Evolutionary conservation across 805 yeast genomes (phyloP), one percentile per base, ranked within the genome.

Genomic region (Starmerella floricola): DNA sequence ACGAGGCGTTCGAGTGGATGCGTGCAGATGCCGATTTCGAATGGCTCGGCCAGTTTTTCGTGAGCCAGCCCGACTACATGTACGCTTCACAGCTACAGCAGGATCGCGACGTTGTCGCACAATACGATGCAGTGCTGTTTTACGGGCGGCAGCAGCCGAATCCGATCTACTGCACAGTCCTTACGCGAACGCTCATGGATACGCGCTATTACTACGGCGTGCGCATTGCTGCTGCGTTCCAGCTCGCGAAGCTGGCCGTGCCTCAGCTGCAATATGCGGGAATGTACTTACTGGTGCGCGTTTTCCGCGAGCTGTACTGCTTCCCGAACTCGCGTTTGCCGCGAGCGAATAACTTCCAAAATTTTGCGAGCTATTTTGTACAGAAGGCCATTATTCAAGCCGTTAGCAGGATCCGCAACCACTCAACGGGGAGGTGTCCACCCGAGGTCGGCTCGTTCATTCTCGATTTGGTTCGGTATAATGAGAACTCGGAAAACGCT

Each of bases 21-120:
- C 69, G 99, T 53, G 83, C 88, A n/a, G 99, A 91, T 62, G 87
- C 96, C 0, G 99, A 91, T 59, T 82, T 79, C 55, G 98, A 91
- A 59, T 91, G 99, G 99, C 79, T 91, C 38, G 84, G 94, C 46
- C 74, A 73, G 50, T 67, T 84, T 18, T 70, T 76, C 45, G 74
- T 91, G 27, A 83, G 78, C 52, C 95, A 87, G 61, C 94, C 95
- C 0, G 96, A 86, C 54, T 81, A 85, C 56, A 91, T 91, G 96
- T 91, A 73, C 58, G 82, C 85, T 1, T 83, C 97, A 0, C 98
- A 91, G 56, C 63, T 91, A 24, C 91, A 83, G 52, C 94, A 86
- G 57, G 99, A 91, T 61, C 66, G 95, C 48, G 99, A 91, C 56
- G 93, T 91, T 16, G 95, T 86, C 47, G 98, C 99, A 0, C 99